Evolutionary conservation across 2,329 filamentous ascomycete genomes (phyloP), one percentile per base, ranked within the genome.

Genomic region (Blastomyces percursus): DNA sequence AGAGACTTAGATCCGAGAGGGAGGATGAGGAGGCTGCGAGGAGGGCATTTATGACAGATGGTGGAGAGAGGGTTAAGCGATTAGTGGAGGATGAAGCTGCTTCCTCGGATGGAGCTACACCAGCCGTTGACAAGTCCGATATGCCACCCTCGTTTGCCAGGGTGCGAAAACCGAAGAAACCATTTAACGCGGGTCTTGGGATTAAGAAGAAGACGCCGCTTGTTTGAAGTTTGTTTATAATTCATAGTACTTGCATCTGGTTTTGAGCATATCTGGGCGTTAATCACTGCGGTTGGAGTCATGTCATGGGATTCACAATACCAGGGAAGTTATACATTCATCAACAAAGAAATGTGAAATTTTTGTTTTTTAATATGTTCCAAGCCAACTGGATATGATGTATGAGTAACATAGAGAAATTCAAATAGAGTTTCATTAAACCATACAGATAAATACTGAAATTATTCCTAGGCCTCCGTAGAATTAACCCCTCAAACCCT

Each of bases 11-110:
- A 65, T 83, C 89, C 68, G 91, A 96, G 66, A 81, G 78, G 69
- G 92, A 96, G 73, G 90, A 96, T 69, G 89, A 87, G 24, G 91
- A 96, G 73, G 86, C 87, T 21, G 93, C 93, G 2, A 83, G 83
- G 64, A 81, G 78, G 69, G 94, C 92, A 1, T 97, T 97, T 73
- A 84, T 84, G 64, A 82, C 82, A 32, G 84, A 82, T 3, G 81
- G 81, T 58, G 80, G 81, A 3, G 80, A 82, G 67, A 80, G 76
- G 69, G 80, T 82, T 11, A 78, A 80, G 67, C 76, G 80, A 51
- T 69, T 81, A 5, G 77, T 82, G n/a, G 79, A 81, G n/a, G 79
- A 81, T 32, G 79, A 80, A 46, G 68, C 67, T 16, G 71, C 70
- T 35, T 46, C 27, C 8, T 59, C 27, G 24, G 32, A 38, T 48